phyloP scores from a whole-genome alignment of 2,329 filamentous ascomycete species.

The Xylariaceae sp. region DNA sequence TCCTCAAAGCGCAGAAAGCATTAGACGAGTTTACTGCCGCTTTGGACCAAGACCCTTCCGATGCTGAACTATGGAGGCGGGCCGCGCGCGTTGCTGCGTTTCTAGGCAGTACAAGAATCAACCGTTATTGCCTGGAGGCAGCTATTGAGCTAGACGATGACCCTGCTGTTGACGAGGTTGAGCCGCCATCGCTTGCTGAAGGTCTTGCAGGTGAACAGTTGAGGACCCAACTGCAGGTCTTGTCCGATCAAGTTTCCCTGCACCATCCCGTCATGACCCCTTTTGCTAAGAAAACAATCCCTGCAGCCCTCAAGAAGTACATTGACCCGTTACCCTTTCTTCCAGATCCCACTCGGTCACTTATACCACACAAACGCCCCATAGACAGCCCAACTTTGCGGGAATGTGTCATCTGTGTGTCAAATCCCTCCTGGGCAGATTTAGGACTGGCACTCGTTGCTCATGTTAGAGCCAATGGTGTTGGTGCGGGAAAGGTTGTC shows the following conservation, averaged over 20 bases:
- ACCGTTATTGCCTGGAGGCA: conserved; percentile 59
- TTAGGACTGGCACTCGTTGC: conserved; percentile 39
- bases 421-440: conserved; percentile 39
- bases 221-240: conserved; percentile 48
- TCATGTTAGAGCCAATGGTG: conserved; percentile 33
- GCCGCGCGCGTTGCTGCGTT: conserved; percentile 54
- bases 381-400: not conserved
- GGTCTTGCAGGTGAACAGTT: conserved; percentile 58
- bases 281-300: conserved; percentile 49
- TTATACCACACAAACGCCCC: conserved; percentile 21
- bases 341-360: conserved; percentile 44
- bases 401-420: conserved; percentile 30
- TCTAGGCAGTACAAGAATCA: conserved; percentile 51
- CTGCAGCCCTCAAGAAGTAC: conserved; percentile 46
- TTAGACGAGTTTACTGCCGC: conserved; percentile 54
- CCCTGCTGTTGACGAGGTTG: conserved; percentile 55
- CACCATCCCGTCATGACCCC: conserved; percentile 57
- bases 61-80: conserved; percentile 61
- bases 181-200: conserved; percentile 58
- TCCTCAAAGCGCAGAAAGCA: conserved; percentile 40
- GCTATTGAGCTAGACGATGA: conserved; percentile 64
- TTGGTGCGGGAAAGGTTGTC: conserved; percentile 33
- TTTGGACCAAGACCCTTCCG: conserved; percentile 60
- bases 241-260: conserved; percentile 52
- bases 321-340: conserved; percentile 60